A percentile compares a stretch with the other conserved stretches of the same genome.
Conservation (phyloP, 352 stramenopile genomes). For the Phytophthora rubi region DNA sequence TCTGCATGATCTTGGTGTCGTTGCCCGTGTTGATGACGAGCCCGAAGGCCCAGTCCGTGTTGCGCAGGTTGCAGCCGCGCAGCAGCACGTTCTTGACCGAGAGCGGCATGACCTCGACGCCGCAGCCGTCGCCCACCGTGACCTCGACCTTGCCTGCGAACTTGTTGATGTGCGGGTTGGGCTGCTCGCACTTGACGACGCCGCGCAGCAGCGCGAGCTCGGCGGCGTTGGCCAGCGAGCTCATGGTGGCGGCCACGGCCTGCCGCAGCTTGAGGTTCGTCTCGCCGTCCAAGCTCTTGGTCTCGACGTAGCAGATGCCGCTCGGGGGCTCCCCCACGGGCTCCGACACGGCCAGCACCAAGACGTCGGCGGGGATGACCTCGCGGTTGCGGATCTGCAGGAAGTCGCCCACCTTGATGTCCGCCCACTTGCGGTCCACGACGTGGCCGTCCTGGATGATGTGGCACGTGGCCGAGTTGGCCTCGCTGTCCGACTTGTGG, state of each 20-base stretch:
- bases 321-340: slow-evolving; percentile 68
- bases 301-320: slow-evolving; percentile 91
- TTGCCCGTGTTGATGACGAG: slow-evolving; percentile 91
- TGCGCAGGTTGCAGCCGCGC: slow-evolving; percentile 87
- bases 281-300: slow-evolving; percentile 91
- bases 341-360: slow-evolving; percentile 83
- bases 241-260: slow-evolving; percentile 76
- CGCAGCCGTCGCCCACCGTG: slow-evolving; percentile 64
- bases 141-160: slow-evolving; percentile 88
- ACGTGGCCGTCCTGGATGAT: slow-evolving; percentile 71
- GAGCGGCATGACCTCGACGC: slow-evolving; percentile 77
- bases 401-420: slow-evolving; percentile 89
- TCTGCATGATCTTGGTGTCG: slow-evolving; percentile 94
- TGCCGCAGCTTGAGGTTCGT: slow-evolving; percentile 93
- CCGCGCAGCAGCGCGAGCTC: slow-evolving; percentile 66
- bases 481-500: slow-evolving; percentile 81
- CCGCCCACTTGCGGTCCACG: slow-evolving; percentile 77
- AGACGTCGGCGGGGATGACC: slow-evolving; percentile 83
- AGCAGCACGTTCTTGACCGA: slow-evolving; percentile 91
- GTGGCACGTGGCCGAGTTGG: slow-evolving; percentile 83
- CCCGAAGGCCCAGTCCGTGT: slow-evolving; percentile 89
- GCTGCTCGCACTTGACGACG: slow-evolving; percentile 74
- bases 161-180: slow-evolving; percentile 90
- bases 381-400: slow-evolving; percentile 82
- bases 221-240: slow-evolving; percentile 50